Evolutionary conservation across 208 protist genomes (phyloP), one percentile per base, ranked within the genome.

Genomic region (Trypanosoma brucei): DNA sequence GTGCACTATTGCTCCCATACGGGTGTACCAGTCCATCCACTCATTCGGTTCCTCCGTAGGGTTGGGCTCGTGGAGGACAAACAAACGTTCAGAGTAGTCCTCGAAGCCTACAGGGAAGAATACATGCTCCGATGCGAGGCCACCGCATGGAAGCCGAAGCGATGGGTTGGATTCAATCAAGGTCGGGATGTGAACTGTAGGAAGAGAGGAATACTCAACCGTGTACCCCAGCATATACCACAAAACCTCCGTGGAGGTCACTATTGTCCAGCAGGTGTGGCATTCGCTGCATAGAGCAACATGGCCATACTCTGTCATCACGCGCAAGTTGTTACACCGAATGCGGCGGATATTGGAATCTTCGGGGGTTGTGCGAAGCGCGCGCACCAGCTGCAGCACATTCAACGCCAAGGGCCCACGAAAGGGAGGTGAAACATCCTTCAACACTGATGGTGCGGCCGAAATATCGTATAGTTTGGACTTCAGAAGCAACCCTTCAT

Each of bases 11-110:
- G 62, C 55, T 33, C 81, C 68, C 55, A 92, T 59, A 55, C 55
- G 74, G 0, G 55, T 55, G 48, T 92, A 92, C 90, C 90, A 96
- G 13, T 33, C 38, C 81, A 93, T 86, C 87, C 90, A 96, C 44
- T 70, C 76, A 52, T 81, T 81, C 0, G 83, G 46, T 0, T 79
- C 56, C n/a, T 68, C 62, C 65, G 70, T 58, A 13, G 81, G 76
- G 44, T 91, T 70, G 2, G 90, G 90, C 66, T 96, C 86, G 11
- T 59, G 38, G 6, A 96, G 74, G 65, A 79, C 72, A 34, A 93
- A 80, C 33, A 87, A 70, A 1, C 90, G 79, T 62, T 96, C 86
- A 0, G 78, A 80, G 60, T 91, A 92, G 31, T 81, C 75, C 49
- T 96, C 86, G 62, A 85, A 93, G 0, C 90, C 90, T 33, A 92